Evolutionary conservation across 257 asterid species (phyloP).

Genomic region (Dorcoceras hygrometricum): DNA sequence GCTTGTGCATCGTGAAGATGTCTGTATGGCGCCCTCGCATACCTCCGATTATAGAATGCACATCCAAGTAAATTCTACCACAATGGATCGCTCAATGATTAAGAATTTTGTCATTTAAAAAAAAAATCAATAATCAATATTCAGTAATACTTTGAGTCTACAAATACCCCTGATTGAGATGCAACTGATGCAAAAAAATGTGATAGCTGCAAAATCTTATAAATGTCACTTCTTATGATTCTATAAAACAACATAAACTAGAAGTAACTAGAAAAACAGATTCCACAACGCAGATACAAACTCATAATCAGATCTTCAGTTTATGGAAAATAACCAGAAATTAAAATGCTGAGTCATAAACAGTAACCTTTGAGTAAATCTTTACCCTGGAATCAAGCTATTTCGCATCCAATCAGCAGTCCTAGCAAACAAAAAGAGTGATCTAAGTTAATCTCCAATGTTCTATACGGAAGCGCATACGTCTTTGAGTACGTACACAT

Average conservation of each 20-base stretch:
- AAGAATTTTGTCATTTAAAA: not conserved
- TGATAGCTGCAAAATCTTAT: not conserved
- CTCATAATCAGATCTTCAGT: constrained; percentile 16
- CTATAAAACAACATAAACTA: not conserved
- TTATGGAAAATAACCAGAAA: not conserved
- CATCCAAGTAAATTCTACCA: constrained; percentile 32
- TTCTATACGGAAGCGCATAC: not conserved
- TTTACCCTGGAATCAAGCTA: not conserved
- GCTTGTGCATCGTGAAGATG: constrained; percentile 57
- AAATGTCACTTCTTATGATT: not conserved
- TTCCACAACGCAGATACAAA: not conserved
- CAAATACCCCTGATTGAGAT: not conserved
- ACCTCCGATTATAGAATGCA: constrained; percentile 24
- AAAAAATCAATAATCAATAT: not conserved
- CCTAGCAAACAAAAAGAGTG: not conserved
- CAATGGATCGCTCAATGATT: constrained; percentile 5
- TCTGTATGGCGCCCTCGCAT: constrained; percentile 55
- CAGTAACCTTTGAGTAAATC: not conserved
- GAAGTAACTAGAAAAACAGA: not conserved
- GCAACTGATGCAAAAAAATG: not conserved
- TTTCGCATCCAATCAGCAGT: not conserved
- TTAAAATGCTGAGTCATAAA: constrained; percentile 10
- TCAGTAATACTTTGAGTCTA: not conserved
- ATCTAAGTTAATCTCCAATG: not conserved
- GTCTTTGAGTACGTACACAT: constrained; percentile 6